Evolutionary conservation across 2,329 filamentous ascomycete genomes (phyloP), one percentile per base, ranked within the genome.

Genomic region (Diaporthe vexans): DNA sequence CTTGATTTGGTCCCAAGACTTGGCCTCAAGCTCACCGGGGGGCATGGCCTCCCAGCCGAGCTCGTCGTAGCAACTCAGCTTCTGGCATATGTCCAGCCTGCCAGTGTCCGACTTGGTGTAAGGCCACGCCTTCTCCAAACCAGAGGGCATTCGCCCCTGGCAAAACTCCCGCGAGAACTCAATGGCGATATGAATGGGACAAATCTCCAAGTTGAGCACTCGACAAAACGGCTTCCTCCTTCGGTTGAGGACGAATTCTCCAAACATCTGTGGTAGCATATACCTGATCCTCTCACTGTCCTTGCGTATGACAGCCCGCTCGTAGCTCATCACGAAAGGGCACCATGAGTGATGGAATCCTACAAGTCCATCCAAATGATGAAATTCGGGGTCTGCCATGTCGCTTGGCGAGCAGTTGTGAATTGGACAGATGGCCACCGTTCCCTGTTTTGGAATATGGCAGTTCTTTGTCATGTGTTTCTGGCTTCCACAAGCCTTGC

Each of bases 1-100:
- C 24, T 56, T 69, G 19, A 69, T 57, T 17, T 68, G 37, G 21
- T 58, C 35, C 68, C 68, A 74, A 7, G 63, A 65, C 7, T 43
- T 65, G 0, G 21, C n/a, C 51, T 74, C 73, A 1, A 74, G 68
- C 26, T 56, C 48, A 0, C 65, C 65, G 1, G 5, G 10, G 0
- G 65, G 65, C 65, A 69, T 69, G 1, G 5, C 15, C 24, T 26
- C 1, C 48, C 65, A 69, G 35, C 65, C 48, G 8, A 56, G 48
- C n/a, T 11, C 5, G 65, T 69, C 65, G 21, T 29, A 69, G 1
- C n/a, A 21, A 0, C 13, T 0, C 9, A 69, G 48, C 37, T 43
- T 61, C 6, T 15, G 7, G 4, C 4, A 0, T 19, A 43, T 61
- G 0, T 0, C 21, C 1, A 17, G 8, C 1, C 37, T 21, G 0